phyloP scores from a whole-genome alignment of 2,329 filamentous ascomycete species.

The Rhynchosporium secalis region DNA sequence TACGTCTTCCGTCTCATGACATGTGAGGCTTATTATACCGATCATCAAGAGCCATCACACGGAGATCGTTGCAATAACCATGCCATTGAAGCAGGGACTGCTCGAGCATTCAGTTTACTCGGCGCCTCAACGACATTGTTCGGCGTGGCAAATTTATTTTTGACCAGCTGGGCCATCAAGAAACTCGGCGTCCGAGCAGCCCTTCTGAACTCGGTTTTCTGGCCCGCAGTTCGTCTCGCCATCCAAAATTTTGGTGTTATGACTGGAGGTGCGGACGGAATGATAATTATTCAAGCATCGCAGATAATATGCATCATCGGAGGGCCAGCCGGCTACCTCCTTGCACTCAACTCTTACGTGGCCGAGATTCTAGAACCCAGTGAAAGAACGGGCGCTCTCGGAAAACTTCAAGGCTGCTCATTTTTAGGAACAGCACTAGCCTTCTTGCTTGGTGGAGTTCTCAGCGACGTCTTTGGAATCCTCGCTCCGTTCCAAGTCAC shows the following conservation, averaged over 20 bases:
- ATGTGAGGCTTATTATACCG: slow-evolving; percentile 67
- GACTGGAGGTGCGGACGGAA: slow-evolving; percentile 60
- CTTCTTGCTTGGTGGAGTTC: slow-evolving; percentile 63
- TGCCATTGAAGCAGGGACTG: slow-evolving; percentile 64
- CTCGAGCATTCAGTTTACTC: slow-evolving; percentile 62
- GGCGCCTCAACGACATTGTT: slow-evolving; percentile 68
- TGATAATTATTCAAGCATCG: slow-evolving; percentile 65
- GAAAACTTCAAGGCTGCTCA: slow-evolving; percentile 63
- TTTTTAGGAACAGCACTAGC: slow-evolving; percentile 67
- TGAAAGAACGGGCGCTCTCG: slow-evolving; percentile 63
- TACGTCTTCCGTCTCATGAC: slow-evolving; percentile 72
- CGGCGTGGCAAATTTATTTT: slow-evolving; percentile 66
- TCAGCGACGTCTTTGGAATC: slow-evolving; percentile 64
- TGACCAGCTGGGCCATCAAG: slow-evolving; percentile 68
- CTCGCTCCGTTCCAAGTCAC: slow-evolving; percentile 65
- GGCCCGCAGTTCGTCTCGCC: slow-evolving; percentile 62
- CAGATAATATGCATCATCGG: slow-evolving; percentile 69
- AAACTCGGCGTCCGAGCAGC: slow-evolving; percentile 62
- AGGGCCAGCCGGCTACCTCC: slow-evolving; percentile 67
- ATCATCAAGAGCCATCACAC: slow-evolving; percentile 52
- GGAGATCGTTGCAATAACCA: slow-evolving; percentile 58
- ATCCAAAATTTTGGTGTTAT: slow-evolving; percentile 66
- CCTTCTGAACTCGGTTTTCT: slow-evolving; percentile 61
- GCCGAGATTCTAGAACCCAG: slow-evolving; percentile 62
- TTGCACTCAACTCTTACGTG: slow-evolving; percentile 68